phyloP scores from a whole-genome alignment of 768 basidiomycete genomes.

The Pholiota microspora region DNA sequence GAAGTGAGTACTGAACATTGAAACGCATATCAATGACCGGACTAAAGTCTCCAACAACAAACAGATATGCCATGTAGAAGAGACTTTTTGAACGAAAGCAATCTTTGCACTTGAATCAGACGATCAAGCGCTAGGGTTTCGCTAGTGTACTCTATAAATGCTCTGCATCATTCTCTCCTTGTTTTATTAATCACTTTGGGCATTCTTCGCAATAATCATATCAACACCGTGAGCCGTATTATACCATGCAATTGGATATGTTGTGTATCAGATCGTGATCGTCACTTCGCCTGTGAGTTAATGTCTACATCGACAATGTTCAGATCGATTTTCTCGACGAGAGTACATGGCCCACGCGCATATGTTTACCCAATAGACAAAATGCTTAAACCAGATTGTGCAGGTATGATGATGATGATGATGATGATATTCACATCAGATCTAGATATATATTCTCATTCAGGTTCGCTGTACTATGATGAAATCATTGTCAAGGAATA shows the following conservation, averaged over 20 bases:
- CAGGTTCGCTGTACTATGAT: too few relatives aligned
- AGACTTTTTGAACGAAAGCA: constrained; percentile 17
- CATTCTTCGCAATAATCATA: constrained; percentile 21
- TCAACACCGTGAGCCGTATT: constrained; percentile 7
- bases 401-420: too few relatives aligned
- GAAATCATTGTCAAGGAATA: too few relatives aligned
- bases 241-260: neutral
- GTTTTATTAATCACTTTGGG: constrained; percentile 30
- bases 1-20: constrained; percentile 63
- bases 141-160: constrained; percentile 31
- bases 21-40: neutral
- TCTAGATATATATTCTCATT: too few relatives aligned
- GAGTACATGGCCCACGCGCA: too few relatives aligned
- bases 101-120: constrained; percentile 19
- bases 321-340: too few relatives aligned
- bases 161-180: constrained; percentile 24
- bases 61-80: constrained; percentile 54
- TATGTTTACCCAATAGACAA: too few relatives aligned
- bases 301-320: too few relatives aligned
- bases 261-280: too few relatives aligned
- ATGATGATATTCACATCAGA: too few relatives aligned
- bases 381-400: too few relatives aligned
- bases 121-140: constrained; percentile 28
- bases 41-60: constrained; percentile 4
- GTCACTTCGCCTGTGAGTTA: too few relatives aligned